Conservation (phyloP, 1,284 basidiomycete genomes). For the Volvariella volvacea region DNA sequence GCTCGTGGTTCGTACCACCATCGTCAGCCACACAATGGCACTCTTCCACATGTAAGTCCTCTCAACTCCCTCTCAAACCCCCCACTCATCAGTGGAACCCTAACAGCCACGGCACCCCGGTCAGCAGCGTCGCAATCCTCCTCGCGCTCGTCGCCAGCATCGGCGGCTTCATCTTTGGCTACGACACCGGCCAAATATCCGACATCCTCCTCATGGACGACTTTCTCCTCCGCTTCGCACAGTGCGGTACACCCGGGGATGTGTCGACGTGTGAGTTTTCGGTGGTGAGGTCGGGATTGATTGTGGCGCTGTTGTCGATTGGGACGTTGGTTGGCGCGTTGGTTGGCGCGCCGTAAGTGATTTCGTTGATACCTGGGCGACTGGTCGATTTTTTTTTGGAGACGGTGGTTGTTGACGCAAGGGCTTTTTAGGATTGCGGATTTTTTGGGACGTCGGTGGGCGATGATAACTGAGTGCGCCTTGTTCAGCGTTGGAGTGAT, state of each 20-base stretch:
- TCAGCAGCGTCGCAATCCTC: conserved; percentile 57
- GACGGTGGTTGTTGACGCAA: conserved; percentile 1
- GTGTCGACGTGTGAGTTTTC: conserved; percentile 42
- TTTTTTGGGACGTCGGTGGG: conserved; percentile 58
- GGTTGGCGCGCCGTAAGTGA: conserved; percentile 49
- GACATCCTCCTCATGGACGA: conserved; percentile 74
- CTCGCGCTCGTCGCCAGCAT: conserved; percentile 68
- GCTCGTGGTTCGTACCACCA: too few species aligned
- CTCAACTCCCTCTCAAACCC: too few species aligned
- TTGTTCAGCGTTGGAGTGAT: conserved; percentile 69
- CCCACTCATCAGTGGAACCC: too few species aligned
- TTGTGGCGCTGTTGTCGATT: conserved; percentile 64
- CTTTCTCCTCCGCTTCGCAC: conserved; percentile 60
- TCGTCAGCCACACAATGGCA: too few species aligned
- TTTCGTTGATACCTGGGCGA: too few species aligned
- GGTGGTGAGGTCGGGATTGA: conserved; percentile 50
- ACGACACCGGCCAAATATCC: conserved; percentile 75
- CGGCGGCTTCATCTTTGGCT: conserved; percentile 77
- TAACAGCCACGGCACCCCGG: conserved; percentile 37
- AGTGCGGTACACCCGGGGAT: conserved; percentile 34
- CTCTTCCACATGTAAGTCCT: too few species aligned
- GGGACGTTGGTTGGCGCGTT: conserved; percentile 60
- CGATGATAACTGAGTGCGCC: conserved; percentile 64
- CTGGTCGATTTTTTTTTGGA: neutral
- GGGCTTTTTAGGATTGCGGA: conserved; percentile 47